A percentile compares a stretch with the other conserved stretches of the same genome.
Evolutionary conservation across 768 basidiomycete genomes (phyloP).

Genomic region (Suillus plorans): DNA sequence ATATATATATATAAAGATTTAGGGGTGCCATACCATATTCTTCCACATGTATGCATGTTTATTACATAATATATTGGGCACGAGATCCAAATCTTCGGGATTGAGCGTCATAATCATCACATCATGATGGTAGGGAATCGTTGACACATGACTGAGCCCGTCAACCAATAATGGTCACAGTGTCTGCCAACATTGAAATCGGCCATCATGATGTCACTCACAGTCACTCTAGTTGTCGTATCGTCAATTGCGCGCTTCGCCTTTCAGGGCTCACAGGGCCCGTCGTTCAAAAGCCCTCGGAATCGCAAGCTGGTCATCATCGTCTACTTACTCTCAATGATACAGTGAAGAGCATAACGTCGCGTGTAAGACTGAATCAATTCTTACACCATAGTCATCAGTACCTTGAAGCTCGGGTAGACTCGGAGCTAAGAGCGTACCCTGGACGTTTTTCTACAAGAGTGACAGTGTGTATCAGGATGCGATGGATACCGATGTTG

Average conservation of each 20-base stretch:
- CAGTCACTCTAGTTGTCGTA: too few species aligned
- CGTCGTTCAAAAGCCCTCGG: not conserved
- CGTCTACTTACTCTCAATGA: not conserved
- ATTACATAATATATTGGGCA: too few species aligned
- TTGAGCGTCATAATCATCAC: not conserved
- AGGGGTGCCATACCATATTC: too few species aligned
- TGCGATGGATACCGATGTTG: not conserved
- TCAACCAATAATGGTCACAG: not conserved
- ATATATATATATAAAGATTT: too few species aligned
- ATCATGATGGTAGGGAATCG: not conserved
- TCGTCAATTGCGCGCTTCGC: not conserved
- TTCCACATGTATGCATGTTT: too few species aligned
- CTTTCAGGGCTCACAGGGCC: not conserved
- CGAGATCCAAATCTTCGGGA: not conserved
- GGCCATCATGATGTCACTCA: too few species aligned
- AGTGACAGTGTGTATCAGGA: not conserved
- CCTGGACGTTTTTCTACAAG: not conserved
- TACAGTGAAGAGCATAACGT: not conserved
- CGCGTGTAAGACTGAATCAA: not conserved
- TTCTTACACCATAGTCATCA: not conserved
- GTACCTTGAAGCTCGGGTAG: not conserved
- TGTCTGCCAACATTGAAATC: not conserved
- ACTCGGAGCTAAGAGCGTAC: not conserved
- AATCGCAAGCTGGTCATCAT: not conserved
- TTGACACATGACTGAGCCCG: not conserved